phyloP scores from a whole-genome alignment of 495 filamentous ascomycete species.

The Aspergillus panamensis region DNA sequence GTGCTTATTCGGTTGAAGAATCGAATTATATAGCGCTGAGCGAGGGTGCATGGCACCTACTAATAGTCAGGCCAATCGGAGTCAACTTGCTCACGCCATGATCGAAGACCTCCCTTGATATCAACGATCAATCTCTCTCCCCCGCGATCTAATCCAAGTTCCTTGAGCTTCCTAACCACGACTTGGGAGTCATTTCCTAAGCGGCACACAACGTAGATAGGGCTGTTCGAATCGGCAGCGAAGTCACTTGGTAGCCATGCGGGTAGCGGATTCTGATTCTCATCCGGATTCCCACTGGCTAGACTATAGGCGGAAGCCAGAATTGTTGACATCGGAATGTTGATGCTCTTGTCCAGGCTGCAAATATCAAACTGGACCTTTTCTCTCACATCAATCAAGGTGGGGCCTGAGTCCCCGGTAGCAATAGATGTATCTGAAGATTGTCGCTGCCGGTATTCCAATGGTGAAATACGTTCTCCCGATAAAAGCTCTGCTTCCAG shows the following conservation, averaged over 20 bases:
- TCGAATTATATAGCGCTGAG: too few species aligned
- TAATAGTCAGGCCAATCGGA: conserved; percentile 63
- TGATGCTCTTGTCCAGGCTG: conserved; percentile 66
- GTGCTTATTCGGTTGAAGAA: neutral
- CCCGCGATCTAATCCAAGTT: conserved; percentile 55
- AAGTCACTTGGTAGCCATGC: conserved; percentile 45
- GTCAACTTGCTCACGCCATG: conserved; percentile 83
- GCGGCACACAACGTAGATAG: conserved; percentile 77
- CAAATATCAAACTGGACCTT: conserved; percentile 82
- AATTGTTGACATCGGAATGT: conserved; percentile 55
- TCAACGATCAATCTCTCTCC: conserved; percentile 66
- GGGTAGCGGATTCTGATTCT: conserved; percentile 22
- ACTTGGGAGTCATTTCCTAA: conserved; percentile 88
- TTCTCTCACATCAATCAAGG: conserved; percentile 80
- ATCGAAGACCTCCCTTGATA: conserved; percentile 73
- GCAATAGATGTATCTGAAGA: conserved; percentile 1
- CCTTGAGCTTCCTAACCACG: conserved; percentile 65
- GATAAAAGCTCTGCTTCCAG: conserved; percentile 51
- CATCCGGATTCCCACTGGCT: conserved; percentile 7
- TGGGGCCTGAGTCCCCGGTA: conserved; percentile 29
- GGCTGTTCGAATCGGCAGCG: conserved; percentile 26
- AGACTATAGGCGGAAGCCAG: conserved; percentile 28
- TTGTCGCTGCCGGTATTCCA: conserved; percentile 43
- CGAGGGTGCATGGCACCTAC: neutral
- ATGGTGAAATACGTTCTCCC: conserved; percentile 60